These are phyloP conservation scores for Calonectria leucothoes DNA, from an alignment of 2,329 filamentous ascomycete genomes.

Conservation along the genomic window DNA sequence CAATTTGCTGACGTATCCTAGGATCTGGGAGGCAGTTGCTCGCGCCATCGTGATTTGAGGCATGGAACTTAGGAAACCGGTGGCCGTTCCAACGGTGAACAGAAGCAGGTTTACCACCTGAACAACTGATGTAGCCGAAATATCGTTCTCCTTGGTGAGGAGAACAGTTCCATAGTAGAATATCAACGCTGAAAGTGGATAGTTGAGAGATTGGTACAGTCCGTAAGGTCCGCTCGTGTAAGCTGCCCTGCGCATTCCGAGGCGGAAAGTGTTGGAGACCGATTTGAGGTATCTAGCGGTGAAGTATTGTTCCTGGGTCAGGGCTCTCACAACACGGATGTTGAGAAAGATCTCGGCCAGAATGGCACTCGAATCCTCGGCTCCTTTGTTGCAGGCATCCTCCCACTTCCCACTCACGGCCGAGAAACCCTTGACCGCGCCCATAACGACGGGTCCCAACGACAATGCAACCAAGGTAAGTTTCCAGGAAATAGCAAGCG, in stretches of 20 bases:
- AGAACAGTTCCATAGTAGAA: slow-evolving; percentile 85
- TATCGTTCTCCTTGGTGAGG: slow-evolving; percentile 59
- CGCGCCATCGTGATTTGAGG: slow-evolving; percentile 84
- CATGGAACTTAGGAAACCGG: slow-evolving; percentile 76
- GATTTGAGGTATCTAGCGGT: slow-evolving; percentile 68
- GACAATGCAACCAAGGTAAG: slow-evolving; percentile 81
- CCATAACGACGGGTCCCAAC: slow-evolving; percentile 74
- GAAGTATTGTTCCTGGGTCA: slow-evolving; percentile 82
- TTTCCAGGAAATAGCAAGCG: slow-evolving; percentile 80
- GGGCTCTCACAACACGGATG: slow-evolving; percentile 80
- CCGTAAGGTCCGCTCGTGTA: slow-evolving; percentile 81
- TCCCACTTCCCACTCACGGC: slow-evolving; percentile 79
- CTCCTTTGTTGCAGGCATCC: slow-evolving; percentile 70
- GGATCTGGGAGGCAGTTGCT: slow-evolving; percentile 77
- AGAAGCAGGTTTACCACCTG: slow-evolving; percentile 85
- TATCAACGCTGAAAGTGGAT: slow-evolving; percentile 80
- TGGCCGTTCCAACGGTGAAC: slow-evolving; percentile 82
- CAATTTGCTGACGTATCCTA: slow-evolving; percentile 75
- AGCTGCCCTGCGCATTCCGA: slow-evolving; percentile 74
- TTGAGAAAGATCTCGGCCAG: slow-evolving; percentile 82
- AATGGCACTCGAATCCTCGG: slow-evolving; percentile 65
- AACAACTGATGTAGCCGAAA: slow-evolving; percentile 70
- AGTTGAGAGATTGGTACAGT: slow-evolving; percentile 77
- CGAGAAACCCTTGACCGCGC: slow-evolving; percentile 74
- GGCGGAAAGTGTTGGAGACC: slow-evolving; percentile 61